phyloP scores from a whole-genome alignment of 2,329 filamentous ascomycete species.

The Aspergillus sp. region DNA sequence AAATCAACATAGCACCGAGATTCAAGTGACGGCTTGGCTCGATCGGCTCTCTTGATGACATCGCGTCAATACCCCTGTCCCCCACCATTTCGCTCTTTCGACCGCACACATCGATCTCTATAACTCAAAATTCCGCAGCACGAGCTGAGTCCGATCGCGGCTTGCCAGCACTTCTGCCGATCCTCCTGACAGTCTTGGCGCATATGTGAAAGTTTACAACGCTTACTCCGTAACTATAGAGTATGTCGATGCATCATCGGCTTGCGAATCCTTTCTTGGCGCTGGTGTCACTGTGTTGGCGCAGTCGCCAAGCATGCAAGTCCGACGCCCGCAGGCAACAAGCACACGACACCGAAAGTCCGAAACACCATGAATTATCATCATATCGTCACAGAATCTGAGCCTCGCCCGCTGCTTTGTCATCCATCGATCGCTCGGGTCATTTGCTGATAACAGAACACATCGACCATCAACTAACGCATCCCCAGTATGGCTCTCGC shows the following conservation, averaged over 20 bases:
- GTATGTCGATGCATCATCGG: conserved; percentile 3
- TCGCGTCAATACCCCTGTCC: background rate
- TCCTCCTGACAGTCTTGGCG: conserved; percentile 10
- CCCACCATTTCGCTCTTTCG: conserved; percentile 1
- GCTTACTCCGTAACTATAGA: background rate
- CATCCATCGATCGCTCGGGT: conserved; percentile 38
- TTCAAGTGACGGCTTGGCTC: conserved; percentile 79
- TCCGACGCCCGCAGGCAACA: conserved; percentile 10
- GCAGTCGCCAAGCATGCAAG: conserved; percentile 25
- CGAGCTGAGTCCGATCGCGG: conserved; percentile 16
- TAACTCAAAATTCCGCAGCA: background rate
- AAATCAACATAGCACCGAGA: conserved; percentile 61
- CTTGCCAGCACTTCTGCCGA: conserved; percentile 24
- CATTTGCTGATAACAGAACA: background rate
- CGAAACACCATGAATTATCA: background rate
- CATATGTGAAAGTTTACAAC: background rate
- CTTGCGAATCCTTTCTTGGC: conserved; percentile 28
- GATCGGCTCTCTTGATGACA: conserved; percentile 65
- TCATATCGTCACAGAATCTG: background rate
- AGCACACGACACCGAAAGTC: background rate
- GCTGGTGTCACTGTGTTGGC: conserved; percentile 27
- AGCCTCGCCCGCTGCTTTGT: background rate
- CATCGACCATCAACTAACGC: too few species aligned
- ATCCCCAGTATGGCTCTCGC: conserved; percentile 63
- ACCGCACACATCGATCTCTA: conserved; percentile 1